Percentiles rank a stretch among this genome's conserved stretches.
phyloP scores from a whole-genome alignment of 148 eudicot genomes.

The Tetragonia tetragonoides region DNA sequence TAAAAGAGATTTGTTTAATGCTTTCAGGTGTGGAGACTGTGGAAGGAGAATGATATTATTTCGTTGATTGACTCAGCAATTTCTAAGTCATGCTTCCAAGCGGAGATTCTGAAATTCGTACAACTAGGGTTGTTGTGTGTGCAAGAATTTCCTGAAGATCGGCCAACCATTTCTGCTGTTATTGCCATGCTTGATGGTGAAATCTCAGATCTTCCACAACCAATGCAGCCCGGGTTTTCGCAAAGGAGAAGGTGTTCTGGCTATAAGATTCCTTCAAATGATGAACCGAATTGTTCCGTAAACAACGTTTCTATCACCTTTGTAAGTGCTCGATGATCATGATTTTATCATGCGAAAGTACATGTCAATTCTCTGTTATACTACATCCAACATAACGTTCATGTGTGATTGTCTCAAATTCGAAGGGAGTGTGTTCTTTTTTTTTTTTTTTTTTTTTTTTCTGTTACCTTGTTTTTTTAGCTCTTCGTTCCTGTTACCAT shows the following conservation, averaged over 20 bases:
- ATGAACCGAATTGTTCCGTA: background rate
- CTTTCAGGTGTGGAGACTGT: conserved; percentile 60
- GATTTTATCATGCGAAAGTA: background rate
- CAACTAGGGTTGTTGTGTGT: conserved; percentile 55
- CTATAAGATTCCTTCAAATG: background rate
- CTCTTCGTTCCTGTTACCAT: too few relatives aligned
- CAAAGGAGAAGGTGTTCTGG: background rate
- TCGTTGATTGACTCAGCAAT: conserved; percentile 35
- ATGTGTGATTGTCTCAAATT: background rate
- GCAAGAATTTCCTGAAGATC: conserved; percentile 43
- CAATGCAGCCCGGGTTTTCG: conserved; percentile 37
- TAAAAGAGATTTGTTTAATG: background rate
- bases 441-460: too few relatives aligned
- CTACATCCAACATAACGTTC: too few relatives aligned
- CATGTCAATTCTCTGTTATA: too few relatives aligned
- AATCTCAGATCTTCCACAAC: conserved; percentile 24
- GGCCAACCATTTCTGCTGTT: conserved; percentile 45
- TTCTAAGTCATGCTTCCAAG: conserved; percentile 7
- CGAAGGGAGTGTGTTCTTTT: too few relatives aligned
- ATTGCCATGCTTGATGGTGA: conserved; percentile 38
- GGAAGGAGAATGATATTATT: conserved; percentile 38
- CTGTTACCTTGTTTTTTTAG: too few relatives aligned
- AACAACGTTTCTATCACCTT: background rate
- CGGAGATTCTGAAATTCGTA: conserved; percentile 38
- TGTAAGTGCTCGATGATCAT: background rate